These are phyloP conservation scores for Boletus eberwhitei DNA, from an alignment of 768 basidiomycete species.

Conservation along the genomic window DNA sequence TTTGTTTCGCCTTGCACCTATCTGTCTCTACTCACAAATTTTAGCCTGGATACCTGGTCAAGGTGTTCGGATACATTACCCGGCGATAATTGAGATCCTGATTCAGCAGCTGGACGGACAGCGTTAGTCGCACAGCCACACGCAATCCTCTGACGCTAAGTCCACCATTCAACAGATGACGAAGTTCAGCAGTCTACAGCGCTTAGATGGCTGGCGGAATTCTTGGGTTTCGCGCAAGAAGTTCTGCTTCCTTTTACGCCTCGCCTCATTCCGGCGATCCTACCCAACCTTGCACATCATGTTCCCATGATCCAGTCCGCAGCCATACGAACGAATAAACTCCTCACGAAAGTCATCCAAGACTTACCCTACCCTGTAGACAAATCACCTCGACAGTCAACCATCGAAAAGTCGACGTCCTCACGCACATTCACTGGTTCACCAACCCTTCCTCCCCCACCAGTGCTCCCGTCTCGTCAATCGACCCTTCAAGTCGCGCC, in stretches of 20 bases:
- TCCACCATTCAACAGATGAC: slow-evolving; percentile 49
- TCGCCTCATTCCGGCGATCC: slow-evolving; percentile 85
- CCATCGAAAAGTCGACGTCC: slow-evolving; percentile 30
- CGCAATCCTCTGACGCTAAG: slow-evolving; percentile 1
- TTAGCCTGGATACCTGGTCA: slow-evolving; percentile 90
- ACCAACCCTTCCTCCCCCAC: slow-evolving; percentile 47
- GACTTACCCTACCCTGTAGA: slow-evolving; percentile 74
- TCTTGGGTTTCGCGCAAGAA: slow-evolving; percentile 82
- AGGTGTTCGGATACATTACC: slow-evolving; percentile 87
- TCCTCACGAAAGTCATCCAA: slow-evolving; percentile 82
- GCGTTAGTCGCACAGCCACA: slow-evolving; percentile 49
- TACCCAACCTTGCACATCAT: slow-evolving; percentile 93
- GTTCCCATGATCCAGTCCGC: slow-evolving; percentile 84
- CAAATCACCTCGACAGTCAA: slow-evolving; percentile 22
- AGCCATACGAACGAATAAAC: slow-evolving; percentile 82
- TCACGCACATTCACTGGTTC: slow-evolving; percentile 46
- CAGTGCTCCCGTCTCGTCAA: slow-evolving; percentile 47
- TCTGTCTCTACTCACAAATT: slow-evolving; percentile 3
- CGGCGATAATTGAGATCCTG: slow-evolving; percentile 89
- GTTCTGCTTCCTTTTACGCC: slow-evolving; percentile 95
- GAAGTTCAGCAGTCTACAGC: slow-evolving; percentile 94
- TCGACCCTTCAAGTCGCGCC: slow-evolving; percentile 41
- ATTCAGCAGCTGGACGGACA: slow-evolving; percentile 81
- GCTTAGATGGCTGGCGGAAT: slow-evolving; percentile 90
- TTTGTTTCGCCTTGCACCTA: neutral